phyloP scores from a whole-genome alignment of 768 basidiomycete genomes.

The Auriscalpium microsporum region DNA sequence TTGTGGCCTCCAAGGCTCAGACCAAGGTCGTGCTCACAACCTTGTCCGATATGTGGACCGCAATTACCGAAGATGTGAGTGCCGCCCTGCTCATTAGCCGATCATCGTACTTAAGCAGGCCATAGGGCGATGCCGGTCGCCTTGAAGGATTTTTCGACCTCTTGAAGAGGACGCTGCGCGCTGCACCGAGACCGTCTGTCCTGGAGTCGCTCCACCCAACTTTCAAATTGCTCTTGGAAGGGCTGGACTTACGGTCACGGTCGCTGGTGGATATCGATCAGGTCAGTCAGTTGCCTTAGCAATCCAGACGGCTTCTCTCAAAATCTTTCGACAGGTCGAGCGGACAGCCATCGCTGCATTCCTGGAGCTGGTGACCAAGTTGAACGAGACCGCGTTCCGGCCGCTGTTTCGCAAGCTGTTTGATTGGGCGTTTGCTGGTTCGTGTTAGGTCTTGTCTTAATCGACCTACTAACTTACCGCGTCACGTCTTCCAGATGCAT shows the following conservation, averaged over 20 bases:
- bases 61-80: slow-evolving; percentile 32
- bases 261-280: slow-evolving; percentile 7
- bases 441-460: slow-evolving; percentile 31
- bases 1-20: slow-evolving; percentile 62
- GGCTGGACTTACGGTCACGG: slow-evolving; percentile 10
- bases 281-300: slow-evolving; percentile 16
- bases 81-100: neutral
- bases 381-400: slow-evolving; percentile 87
- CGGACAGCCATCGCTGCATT: slow-evolving; percentile 58
- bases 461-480: neutral
- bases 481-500: slow-evolving; percentile 17
- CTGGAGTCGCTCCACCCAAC: slow-evolving; percentile 9
- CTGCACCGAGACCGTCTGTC: slow-evolving; percentile 5
- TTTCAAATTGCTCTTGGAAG: slow-evolving; percentile 14
- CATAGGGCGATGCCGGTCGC: neutral
- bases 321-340: slow-evolving; percentile 36
- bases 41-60: slow-evolving; percentile 51
- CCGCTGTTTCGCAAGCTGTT: slow-evolving; percentile 86
- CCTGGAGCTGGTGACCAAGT: slow-evolving; percentile 81
- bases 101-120: neutral
- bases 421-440: slow-evolving; percentile 83
- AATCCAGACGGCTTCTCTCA: neutral
- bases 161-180: slow-evolving; percentile 9
- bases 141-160: slow-evolving; percentile 12
- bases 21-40: slow-evolving; percentile 60